These are phyloP conservation scores for Ophiostoma angusticollis DNA, from an alignment of 2,329 filamentous ascomycete genomes.

Conservation along the genomic window DNA sequence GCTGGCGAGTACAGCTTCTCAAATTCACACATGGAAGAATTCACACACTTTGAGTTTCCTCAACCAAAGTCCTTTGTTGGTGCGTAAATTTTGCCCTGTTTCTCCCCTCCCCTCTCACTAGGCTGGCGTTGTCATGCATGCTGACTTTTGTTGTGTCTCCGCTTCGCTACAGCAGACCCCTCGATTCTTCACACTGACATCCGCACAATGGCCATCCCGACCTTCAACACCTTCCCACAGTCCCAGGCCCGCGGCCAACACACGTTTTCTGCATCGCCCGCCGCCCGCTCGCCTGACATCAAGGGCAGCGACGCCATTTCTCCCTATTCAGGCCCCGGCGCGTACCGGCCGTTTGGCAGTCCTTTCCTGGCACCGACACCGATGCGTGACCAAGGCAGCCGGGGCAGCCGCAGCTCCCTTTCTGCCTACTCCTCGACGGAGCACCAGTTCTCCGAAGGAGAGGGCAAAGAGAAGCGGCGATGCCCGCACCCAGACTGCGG, in stretches of 20 bases:
- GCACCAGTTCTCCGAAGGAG: conserved; percentile 48
- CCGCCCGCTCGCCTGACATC: conserved; percentile 42
- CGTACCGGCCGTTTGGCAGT: conserved; percentile 19
- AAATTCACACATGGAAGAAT: conserved; percentile 34
- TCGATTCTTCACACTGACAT: conserved; percentile 45
- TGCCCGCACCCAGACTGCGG: conserved; percentile 79
- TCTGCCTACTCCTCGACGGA: conserved; percentile 39
- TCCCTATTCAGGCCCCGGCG: conserved; percentile 33
- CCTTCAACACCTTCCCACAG: conserved; percentile 38
- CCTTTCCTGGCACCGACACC: conserved; percentile 37
- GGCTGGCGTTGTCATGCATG: conserved; percentile 12
- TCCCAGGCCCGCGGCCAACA: conserved; percentile 27
- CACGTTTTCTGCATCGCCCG: conserved; percentile 47
- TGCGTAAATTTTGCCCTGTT: conserved; percentile 21
- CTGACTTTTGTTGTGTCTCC: conserved; percentile 39
- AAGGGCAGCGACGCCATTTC: conserved; percentile 34
- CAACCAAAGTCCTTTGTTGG: conserved; percentile 42
- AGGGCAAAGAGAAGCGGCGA: conserved; percentile 54
- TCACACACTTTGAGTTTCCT: conserved; percentile 33
- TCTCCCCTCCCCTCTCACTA: not conserved
- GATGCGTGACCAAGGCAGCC: conserved; percentile 18
- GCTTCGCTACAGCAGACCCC: conserved; percentile 31
- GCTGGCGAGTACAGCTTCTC: conserved; percentile 45
- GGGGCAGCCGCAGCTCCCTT: conserved; percentile 55
- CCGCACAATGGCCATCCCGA: conserved; percentile 35